phyloP scores from a whole-genome alignment of 352 stramenopile genomes.

The Aphanomyces stellatus region DNA sequence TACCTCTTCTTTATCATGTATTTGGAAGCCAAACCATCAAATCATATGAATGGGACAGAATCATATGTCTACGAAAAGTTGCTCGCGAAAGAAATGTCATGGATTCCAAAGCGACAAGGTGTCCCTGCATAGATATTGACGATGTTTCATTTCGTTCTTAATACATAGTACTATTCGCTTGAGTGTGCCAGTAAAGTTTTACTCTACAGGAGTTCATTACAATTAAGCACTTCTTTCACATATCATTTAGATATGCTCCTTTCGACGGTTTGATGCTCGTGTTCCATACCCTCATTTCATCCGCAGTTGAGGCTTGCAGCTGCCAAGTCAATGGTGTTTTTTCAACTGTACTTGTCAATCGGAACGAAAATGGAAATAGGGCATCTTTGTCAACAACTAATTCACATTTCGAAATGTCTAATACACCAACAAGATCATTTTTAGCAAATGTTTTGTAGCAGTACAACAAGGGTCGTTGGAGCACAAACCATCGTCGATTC shows the following conservation, averaged over 20 bases:
- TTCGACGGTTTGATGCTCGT: too few relatives aligned
- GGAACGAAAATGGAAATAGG: constrained; percentile 50
- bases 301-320: constrained; percentile 54
- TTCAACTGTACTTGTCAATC: constrained; percentile 41
- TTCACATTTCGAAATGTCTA: constrained; percentile 62
- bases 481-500: constrained; percentile 72
- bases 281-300: constrained; percentile 61
- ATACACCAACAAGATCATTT: constrained; percentile 54
- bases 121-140: not conserved
- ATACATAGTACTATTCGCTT: too few relatives aligned
- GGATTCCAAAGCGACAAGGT: constrained; percentile 25
- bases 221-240: too few relatives aligned
- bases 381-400: constrained; percentile 30
- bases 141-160: too few relatives aligned
- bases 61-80: constrained; percentile 28
- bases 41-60: constrained; percentile 35
- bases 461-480: constrained; percentile 73
- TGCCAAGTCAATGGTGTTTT: constrained; percentile 60
- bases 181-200: too few relatives aligned
- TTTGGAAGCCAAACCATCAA: constrained; percentile 30
- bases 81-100: constrained; percentile 30
- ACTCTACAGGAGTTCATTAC: too few relatives aligned
- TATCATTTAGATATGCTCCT: too few relatives aligned
- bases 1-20: constrained; percentile 44
- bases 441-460: constrained; percentile 56